phyloP scores from a whole-genome alignment of 2,329 filamentous ascomycete species.

The Venturia aucupariae region DNA sequence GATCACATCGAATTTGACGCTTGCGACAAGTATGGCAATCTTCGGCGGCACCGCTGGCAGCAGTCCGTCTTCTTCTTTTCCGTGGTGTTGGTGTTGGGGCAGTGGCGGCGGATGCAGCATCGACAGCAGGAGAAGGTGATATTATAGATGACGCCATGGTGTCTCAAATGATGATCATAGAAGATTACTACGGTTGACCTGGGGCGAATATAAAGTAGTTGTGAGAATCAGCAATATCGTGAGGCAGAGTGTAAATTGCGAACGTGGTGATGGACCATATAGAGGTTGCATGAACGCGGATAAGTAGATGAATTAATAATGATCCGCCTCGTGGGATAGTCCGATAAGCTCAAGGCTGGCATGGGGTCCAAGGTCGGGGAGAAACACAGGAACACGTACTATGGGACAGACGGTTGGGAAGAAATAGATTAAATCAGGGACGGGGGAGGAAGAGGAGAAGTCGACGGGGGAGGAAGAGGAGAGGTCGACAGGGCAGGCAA shows the following conservation, averaged over 20 bases:
- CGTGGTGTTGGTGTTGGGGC: conserved; percentile 18
- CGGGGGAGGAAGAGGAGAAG: neutral
- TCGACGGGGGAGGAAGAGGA: conserved; percentile 1
- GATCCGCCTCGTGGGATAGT: neutral
- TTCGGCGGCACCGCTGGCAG: conserved; percentile 79
- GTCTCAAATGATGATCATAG: neutral
- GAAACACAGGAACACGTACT: neutral
- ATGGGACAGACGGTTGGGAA: neutral
- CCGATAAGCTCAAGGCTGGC: conserved; percentile 9
- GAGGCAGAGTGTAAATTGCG: neutral
- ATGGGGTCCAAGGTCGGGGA: neutral
- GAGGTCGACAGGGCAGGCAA: too few relatives aligned
- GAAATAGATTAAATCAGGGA: conserved; percentile 11
- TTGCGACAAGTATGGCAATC: conserved; percentile 93
- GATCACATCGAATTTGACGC: conserved; percentile 76
- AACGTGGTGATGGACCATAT: conserved; percentile 4
- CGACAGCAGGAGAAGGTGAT: neutral
- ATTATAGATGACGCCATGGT: conserved; percentile 11
- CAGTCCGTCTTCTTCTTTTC: conserved; percentile 78
- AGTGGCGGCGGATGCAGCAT: neutral
- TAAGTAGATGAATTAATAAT: conserved; percentile 5
- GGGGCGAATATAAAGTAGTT: neutral
- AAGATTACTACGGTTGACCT: neutral
- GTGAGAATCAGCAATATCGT: neutral
- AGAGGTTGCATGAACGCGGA: conserved; percentile 9